Evolutionary conservation across 495 filamentous ascomycete genomes (phyloP).

Genomic region (Monascus purpureus): DNA sequence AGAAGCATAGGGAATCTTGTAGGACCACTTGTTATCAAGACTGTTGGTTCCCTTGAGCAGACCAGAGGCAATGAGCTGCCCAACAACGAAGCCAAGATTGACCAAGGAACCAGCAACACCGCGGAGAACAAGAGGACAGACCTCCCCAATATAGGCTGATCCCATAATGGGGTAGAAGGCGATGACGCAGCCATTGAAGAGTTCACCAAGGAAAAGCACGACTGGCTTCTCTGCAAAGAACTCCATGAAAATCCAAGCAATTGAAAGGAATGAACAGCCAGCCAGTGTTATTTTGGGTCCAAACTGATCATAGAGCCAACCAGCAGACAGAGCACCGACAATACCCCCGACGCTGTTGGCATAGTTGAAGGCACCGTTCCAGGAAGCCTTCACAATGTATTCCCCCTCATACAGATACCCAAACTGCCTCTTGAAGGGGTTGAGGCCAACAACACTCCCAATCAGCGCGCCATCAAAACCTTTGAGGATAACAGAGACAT

Average conservation of each 20-base stretch:
- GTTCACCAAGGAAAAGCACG: constrained; percentile 20
- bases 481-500: constrained; percentile 14
- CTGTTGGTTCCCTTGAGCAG: constrained; percentile 23
- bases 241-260: constrained; percentile 21
- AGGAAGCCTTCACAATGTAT: constrained; percentile 14
- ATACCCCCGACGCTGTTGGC: constrained; percentile 56
- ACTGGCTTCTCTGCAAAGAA: constrained; percentile 19
- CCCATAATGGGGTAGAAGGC: constrained; percentile 23
- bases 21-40: constrained; percentile 16
- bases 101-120: constrained; percentile 24
- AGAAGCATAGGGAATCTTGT: constrained; percentile 21
- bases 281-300: constrained; percentile 16
- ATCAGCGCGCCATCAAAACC: constrained; percentile 20
- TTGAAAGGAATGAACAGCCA: constrained; percentile 15
- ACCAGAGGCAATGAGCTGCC: constrained; percentile 24
- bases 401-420: constrained; percentile 14
- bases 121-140: constrained; percentile 25
- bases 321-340: constrained; percentile 38
- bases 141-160: constrained; percentile 22
- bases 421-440: constrained; percentile 16
- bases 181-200: constrained; percentile 20
- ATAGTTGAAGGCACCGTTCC: constrained; percentile 46
- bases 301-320: constrained; percentile 15
- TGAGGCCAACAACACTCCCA: constrained; percentile 17
- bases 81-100: constrained; percentile 25